A percentile compares a stretch with the other conserved stretches of the same genome.
Evolutionary conservation across 331 rosid species (phyloP).

Genomic region (Rhamnella rubrinervis): DNA sequence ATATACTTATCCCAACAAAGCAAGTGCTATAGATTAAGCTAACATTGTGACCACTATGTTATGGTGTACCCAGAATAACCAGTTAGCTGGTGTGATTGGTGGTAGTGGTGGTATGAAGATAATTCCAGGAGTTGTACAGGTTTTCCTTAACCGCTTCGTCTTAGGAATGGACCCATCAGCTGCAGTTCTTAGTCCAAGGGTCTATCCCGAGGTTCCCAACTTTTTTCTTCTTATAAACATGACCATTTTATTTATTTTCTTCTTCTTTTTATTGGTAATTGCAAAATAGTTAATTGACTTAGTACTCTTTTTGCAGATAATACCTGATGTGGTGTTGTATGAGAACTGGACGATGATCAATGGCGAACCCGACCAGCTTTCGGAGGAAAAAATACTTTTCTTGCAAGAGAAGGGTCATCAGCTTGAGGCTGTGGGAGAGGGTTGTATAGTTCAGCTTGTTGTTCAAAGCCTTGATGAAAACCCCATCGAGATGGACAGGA

Average conservation of each 20-base stretch:
- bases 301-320: slow-evolving; percentile 48
- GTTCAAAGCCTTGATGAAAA: slow-evolving; percentile 48
- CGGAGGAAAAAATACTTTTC: slow-evolving; percentile 50
- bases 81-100: slow-evolving; percentile 73
- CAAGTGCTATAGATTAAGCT: not conserved
- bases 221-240: slow-evolving; percentile 12
- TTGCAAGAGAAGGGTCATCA: slow-evolving; percentile 66
- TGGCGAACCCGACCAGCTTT: slow-evolving; percentile 67
- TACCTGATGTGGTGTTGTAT: slow-evolving; percentile 60
- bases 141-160: slow-evolving; percentile 66
- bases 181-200: slow-evolving; percentile 76
- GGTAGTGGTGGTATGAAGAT: slow-evolving; percentile 92
- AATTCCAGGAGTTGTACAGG: slow-evolving; percentile 69
- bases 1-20: not conserved
- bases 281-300: slow-evolving; percentile 19
- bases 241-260: not conserved
- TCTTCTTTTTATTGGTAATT: not conserved
- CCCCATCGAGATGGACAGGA: slow-evolving; percentile 33
- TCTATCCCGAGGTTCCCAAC: slow-evolving; percentile 59
- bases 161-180: slow-evolving; percentile 72
- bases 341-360: slow-evolving; percentile 65
- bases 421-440: slow-evolving; percentile 27
- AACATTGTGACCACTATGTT: slow-evolving; percentile 2
- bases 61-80: slow-evolving; percentile 51
- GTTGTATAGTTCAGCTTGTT: slow-evolving; percentile 66